Conservation (phyloP, 176 grass and related monocot species). For the Triticum turgidum region DNA sequence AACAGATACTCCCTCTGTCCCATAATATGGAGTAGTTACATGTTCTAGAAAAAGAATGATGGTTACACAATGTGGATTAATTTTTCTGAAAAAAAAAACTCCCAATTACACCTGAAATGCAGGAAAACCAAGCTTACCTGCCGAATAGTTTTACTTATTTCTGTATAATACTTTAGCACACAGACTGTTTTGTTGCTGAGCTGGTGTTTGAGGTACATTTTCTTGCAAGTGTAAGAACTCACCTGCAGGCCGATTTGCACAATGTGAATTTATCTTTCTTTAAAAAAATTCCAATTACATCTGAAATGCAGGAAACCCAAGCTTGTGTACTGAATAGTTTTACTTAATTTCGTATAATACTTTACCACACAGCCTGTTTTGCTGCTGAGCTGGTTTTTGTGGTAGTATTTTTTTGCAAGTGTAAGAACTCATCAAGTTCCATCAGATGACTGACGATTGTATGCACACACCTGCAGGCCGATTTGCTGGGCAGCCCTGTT, state of each 20-base stretch:
- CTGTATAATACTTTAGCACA: not conserved
- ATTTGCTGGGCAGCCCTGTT: slow-evolving; percentile 74
- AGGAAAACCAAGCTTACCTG: not conserved
- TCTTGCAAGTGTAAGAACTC: no score
- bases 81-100: not conserved
- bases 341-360: no score
- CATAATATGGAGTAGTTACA: not conserved
- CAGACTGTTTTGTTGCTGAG: not conserved
- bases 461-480: slow-evolving; percentile 43
- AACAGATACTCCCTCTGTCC: no score
- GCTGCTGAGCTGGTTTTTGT: not conserved
- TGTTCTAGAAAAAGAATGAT: not conserved
- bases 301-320: no score
- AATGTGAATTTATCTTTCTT: no score
- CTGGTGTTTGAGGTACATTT: not conserved
- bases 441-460: not conserved
- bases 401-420: not conserved
- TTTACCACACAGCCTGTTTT: not conserved
- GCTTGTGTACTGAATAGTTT: no score
- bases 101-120: not conserved
- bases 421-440: not conserved
- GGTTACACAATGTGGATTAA: no score
- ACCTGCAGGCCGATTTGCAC: no score
- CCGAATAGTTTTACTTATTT: no score
- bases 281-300: no score